Percentiles rank a stretch among this genome's conserved stretches.
Conservation (phyloP, 306 rosid species). For the Malus asiatica region DNA sequence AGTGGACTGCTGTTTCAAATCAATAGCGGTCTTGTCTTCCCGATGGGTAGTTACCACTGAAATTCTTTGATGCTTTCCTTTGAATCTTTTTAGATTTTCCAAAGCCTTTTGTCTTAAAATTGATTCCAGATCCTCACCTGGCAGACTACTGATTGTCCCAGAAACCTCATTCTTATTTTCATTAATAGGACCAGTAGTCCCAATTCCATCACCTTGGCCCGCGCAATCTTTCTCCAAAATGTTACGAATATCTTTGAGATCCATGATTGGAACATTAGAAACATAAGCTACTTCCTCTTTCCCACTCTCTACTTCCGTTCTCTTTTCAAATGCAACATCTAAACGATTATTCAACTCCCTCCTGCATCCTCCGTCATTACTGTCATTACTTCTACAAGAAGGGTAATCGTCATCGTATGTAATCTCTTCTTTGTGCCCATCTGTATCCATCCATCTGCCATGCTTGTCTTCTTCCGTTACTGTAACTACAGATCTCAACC, state of each 20-base stretch:
- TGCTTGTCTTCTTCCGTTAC: constrained; percentile 35
- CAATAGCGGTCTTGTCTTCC: constrained; percentile 31
- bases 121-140: constrained; percentile 54
- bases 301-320: constrained; percentile 28
- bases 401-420: constrained; percentile 60
- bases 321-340: constrained; percentile 26
- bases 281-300: constrained; percentile 23
- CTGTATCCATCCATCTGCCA: constrained; percentile 22
- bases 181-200: constrained; percentile 21
- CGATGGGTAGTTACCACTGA: constrained; percentile 24
- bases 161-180: constrained; percentile 27
- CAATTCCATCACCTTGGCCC: constrained; percentile 16
- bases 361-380: constrained; percentile 48
- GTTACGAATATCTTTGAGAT: constrained; percentile 6
- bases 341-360: constrained; percentile 35
- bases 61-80: constrained; percentile 25
- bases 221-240: neutral
- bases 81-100: constrained; percentile 73
- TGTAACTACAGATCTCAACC: constrained; percentile 61
- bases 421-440: constrained; percentile 54
- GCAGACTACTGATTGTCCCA: constrained; percentile 23
- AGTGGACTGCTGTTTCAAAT: constrained; percentile 28
- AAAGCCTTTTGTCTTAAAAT: constrained; percentile 72
- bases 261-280: constrained; percentile 14
- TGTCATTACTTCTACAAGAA: constrained; percentile 55